These are phyloP conservation scores for Rhinocladiella mackenziei DNA, from an alignment of 2,329 filamentous ascomycete genomes.

Conservation along the genomic window DNA sequence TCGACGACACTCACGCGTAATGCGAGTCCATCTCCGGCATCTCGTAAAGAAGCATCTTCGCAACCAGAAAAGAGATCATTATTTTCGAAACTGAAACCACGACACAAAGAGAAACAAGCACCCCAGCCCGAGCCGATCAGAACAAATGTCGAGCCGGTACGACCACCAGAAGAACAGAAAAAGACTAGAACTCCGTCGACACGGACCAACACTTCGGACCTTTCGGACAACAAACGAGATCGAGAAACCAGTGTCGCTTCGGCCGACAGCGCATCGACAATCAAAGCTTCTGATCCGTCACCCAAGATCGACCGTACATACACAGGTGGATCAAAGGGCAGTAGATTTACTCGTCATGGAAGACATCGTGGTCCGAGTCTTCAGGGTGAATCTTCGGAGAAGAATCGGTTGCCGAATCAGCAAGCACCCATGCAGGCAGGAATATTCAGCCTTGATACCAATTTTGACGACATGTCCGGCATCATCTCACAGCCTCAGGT, in stretches of 20 bases:
- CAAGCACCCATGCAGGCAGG: constrained; percentile 45
- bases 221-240: constrained; percentile 24
- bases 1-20: constrained; percentile 55
- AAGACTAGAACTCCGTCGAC: constrained; percentile 21
- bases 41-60: constrained; percentile 43
- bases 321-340: constrained; percentile 27
- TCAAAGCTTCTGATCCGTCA: constrained; percentile 29
- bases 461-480: constrained; percentile 85
- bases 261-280: constrained; percentile 32
- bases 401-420: constrained; percentile 41
- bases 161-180: constrained; percentile 25
- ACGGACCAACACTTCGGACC: constrained; percentile 13
- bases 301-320: constrained; percentile 27
- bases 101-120: constrained; percentile 43
- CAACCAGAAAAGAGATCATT: constrained; percentile 45
- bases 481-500: constrained; percentile 67
- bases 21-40: constrained; percentile 78
- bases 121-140: constrained; percentile 28
- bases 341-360: constrained; percentile 22
- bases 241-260: constrained; percentile 34
- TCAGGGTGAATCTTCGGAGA: constrained; percentile 50
- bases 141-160: constrained; percentile 26
- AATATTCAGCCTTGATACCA: constrained; percentile 77
- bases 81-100: constrained; percentile 51
- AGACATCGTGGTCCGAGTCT: constrained; percentile 24